Conservation (phyloP, 1,284 basidiomycete genomes). For the Puccinia brachypodii region DNA sequence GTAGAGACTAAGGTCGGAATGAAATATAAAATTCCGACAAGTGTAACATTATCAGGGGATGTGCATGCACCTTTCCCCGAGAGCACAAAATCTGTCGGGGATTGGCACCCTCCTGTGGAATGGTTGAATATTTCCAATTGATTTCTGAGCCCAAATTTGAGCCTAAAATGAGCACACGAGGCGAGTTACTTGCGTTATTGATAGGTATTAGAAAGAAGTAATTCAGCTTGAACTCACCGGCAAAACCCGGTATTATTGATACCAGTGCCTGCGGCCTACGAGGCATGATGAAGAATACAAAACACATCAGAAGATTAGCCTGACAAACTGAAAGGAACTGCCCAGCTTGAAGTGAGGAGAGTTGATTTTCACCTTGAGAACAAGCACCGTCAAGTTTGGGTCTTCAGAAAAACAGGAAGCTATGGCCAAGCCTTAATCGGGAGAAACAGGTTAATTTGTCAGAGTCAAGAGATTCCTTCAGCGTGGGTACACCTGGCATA, state of each 20-base stretch:
- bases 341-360: background rate
- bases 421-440: conserved; percentile 21
- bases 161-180: background rate
- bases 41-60: too few relatives aligned
- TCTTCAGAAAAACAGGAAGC: conserved; percentile 33
- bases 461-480: background rate
- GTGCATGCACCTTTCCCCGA: conserved; percentile 45
- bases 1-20: too few relatives aligned
- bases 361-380: conserved; percentile 12
- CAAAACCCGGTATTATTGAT: conserved; percentile 14
- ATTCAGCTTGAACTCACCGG: conserved; percentile 11
- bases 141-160: background rate
- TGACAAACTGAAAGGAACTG: background rate
- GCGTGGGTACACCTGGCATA: too few relatives aligned
- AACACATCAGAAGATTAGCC: background rate
- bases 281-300: too few relatives aligned
- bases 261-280: conserved; percentile 23
- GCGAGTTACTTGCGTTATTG: background rate
- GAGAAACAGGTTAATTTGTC: background rate
- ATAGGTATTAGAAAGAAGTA: background rate
- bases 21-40: too few relatives aligned
- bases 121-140: conserved; percentile 40
- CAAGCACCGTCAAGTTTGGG: conserved; percentile 22
- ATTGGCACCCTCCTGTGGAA: conserved; percentile 23
- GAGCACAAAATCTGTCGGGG: conserved; percentile 10